Base-by-base conservation (phyloP, 495 filamentous ascomycete species). In the Acidomyces sp. region DNA sequence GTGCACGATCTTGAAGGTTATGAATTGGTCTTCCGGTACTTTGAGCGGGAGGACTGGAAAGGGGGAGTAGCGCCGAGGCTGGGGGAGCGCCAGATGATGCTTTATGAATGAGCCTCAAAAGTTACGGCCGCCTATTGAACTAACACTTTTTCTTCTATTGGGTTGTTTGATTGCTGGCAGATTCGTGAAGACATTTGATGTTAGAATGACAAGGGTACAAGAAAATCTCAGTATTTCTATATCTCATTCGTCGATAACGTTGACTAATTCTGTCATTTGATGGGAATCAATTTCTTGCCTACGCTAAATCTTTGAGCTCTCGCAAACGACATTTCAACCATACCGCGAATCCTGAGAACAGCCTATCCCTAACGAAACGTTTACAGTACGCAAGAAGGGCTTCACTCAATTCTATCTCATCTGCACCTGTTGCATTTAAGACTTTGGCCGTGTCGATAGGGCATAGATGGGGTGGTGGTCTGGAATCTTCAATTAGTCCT, bases 1-100 rank as follows among this genome's bases (percentile, higher is more conserved):
- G 85, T 96, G 23, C 92, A 99, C 55, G 90, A 96, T 52, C 73
- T 99, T 47, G 87, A 99, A 54, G 92, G 90, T 24, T 99, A 99
- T 57, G 86, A 96, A 61, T 70, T 96, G 23, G 80, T 99, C 34
- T 99, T 99, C 64, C 75, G 87, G 43, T 95, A 84, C 67, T 99
- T 92, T 58, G 87, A 95, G 67, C 76, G 85, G 39, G 72, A 87
- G 49, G 88, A 81, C 49, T 96, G 86, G 87, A 75, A 78, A 61
- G 84, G 82, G 48, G 78, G 80, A 47, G n/a, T n/a, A n/a, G 68
- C 67, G 40, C 76, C 81, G 43, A 69, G 82, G 45, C 66, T 93
- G 54, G 85, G 85, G 36, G 77, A 81, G 63, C 29, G 20, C 18
- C n/a, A 28, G 16, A 36, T 26, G 32, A 43, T 43, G 40, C 19